phyloP scores from a whole-genome alignment of 768 basidiomycete genomes.

The Calocybe cyanea region DNA sequence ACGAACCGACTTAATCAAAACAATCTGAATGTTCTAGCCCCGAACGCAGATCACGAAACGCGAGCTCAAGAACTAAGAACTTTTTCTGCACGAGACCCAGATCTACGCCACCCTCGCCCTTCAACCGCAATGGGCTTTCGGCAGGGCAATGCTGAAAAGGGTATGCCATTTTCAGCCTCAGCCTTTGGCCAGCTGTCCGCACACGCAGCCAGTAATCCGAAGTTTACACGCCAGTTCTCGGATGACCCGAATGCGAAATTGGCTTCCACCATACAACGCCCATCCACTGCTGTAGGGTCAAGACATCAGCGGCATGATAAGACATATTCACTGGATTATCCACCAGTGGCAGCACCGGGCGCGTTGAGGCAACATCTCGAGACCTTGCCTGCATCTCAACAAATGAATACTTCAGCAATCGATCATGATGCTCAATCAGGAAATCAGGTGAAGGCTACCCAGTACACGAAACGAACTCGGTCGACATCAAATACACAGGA shows the following conservation, averaged over 20 bases:
- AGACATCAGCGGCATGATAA: constrained; percentile 6
- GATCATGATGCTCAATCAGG: not conserved
- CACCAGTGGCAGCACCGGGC: not conserved
- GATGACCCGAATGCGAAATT: not conserved
- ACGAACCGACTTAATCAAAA: constrained; percentile 1
- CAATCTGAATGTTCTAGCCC: constrained; percentile 5
- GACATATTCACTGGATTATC: not conserved
- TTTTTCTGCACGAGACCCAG: not conserved
- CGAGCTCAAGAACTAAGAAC: not conserved
- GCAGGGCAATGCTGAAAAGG: constrained; percentile 6
- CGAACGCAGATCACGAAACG: constrained; percentile 10
- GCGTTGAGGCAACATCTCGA: too few relatives aligned
- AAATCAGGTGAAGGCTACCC: not conserved
- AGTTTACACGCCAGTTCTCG: not conserved
- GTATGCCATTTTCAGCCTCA: not conserved
- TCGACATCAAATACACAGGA: not conserved
- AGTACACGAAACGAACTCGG: too few relatives aligned
- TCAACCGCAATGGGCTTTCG: constrained; percentile 15
- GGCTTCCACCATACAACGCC: constrained; percentile 8
- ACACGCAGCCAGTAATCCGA: not conserved
- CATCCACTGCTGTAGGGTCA: constrained; percentile 13
- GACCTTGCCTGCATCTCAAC: too few relatives aligned
- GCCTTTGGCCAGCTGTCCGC: not conserved
- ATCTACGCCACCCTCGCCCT: constrained; percentile 8
- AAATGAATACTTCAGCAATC: not conserved